Evolutionary conservation across 352 stramenopile genomes (phyloP).

Genomic region (Phytophthora constricta): DNA sequence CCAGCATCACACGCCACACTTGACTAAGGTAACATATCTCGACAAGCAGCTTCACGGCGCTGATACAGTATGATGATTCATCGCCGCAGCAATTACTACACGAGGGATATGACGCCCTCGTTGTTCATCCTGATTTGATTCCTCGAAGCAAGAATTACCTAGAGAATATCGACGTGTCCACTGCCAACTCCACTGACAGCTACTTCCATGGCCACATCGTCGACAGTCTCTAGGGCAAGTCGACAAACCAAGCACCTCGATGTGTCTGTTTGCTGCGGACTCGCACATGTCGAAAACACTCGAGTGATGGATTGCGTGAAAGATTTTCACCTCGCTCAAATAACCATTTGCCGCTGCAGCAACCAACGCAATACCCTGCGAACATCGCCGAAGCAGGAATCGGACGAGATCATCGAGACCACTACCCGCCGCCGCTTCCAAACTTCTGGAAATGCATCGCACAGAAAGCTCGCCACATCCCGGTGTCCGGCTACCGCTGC

Average conservation of each 20-base stretch:
- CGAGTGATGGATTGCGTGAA: not conserved
- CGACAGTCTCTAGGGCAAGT: not conserved
- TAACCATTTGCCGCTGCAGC: not conserved
- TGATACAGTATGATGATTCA: not conserved
- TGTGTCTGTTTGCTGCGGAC: not conserved
- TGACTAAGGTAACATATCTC: not conserved
- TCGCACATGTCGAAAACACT: not conserved
- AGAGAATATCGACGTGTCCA: not conserved
- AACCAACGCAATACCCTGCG: not conserved
- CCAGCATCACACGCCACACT: not conserved
- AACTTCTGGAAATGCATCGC: not conserved
- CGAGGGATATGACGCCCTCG: not conserved
- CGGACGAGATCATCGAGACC: not conserved
- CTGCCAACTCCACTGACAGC: not conserved
- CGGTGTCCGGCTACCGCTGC: not conserved
- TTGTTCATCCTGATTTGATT: too few species aligned
- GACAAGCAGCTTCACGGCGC: not conserved
- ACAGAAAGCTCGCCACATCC: not conserved
- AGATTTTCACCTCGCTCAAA: not conserved
- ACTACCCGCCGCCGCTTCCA: not conserved
- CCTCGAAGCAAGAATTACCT: not conserved
- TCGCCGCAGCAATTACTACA: not conserved
- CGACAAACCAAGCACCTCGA: not conserved
- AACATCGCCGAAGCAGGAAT: not conserved
- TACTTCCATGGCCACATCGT: not conserved